Percentiles rank a stretch among this genome's conserved stretches.
Conservation (phyloP, 2,329 filamentous ascomycete genomes). For the Anthostomella pinea region DNA sequence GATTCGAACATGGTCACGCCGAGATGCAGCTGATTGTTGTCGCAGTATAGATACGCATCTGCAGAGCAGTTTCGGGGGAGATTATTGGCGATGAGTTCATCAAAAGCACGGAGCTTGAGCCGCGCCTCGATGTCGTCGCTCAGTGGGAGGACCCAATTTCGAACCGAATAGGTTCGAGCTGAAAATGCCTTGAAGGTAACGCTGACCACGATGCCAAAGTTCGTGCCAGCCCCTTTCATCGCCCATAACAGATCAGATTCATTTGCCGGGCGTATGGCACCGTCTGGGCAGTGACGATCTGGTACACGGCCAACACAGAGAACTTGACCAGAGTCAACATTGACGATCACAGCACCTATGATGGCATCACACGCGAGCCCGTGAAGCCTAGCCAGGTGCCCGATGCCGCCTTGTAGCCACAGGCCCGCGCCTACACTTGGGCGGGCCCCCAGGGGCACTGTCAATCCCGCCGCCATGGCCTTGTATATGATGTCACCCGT, state of each 20-base stretch:
- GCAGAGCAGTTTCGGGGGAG: slow-evolving; percentile 45
- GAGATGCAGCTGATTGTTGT: slow-evolving; percentile 43
- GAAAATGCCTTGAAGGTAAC: slow-evolving; percentile 47
- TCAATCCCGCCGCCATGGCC: slow-evolving; percentile 45
- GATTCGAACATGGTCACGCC: slow-evolving; percentile 50
- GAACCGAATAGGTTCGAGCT: slow-evolving; percentile 39
- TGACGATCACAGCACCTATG: slow-evolving; percentile 58
- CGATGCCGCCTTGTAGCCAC: slow-evolving; percentile 65
- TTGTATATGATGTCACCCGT: slow-evolving; percentile 50
- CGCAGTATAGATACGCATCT: slow-evolving; percentile 56
- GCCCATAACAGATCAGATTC: slow-evolving; percentile 56
- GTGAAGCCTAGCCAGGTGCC: slow-evolving; percentile 52
- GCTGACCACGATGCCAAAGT: slow-evolving; percentile 56
- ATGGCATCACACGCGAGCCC: slow-evolving; percentile 60
- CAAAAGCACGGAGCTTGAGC: slow-evolving; percentile 38
- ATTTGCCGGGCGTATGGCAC: slow-evolving; percentile 41
- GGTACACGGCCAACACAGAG: slow-evolving; percentile 53
- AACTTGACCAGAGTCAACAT: slow-evolving; percentile 44
- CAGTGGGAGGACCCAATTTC: slow-evolving; percentile 41
- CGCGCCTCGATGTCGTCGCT: slow-evolving; percentile 30
- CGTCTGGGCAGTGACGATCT: slow-evolving; percentile 37
- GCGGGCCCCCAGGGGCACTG: slow-evolving; percentile 57
- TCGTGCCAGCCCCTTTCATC: slow-evolving; percentile 56
- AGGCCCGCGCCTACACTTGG: slow-evolving; percentile 62
- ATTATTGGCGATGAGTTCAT: slow-evolving; percentile 35